A percentile compares a stretch with the other conserved stretches of the same genome.
phyloP scores from a whole-genome alignment of 2,329 filamentous ascomycete genomes.

The Sarocladiaceae sp. region DNA sequence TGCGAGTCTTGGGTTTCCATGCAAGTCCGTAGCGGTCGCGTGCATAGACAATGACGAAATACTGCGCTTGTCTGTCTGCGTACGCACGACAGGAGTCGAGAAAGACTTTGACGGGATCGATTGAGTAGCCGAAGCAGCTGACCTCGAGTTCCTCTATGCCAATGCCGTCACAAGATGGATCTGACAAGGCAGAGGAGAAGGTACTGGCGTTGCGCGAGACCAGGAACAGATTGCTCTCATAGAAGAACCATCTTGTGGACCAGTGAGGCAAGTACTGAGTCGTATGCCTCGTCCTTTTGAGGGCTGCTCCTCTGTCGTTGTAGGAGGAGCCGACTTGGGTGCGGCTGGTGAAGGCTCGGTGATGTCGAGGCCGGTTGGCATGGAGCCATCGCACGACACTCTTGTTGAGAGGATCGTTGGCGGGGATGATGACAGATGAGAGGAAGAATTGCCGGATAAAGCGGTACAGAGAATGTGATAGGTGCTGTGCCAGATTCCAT shows the following conservation, averaged over 20 bases:
- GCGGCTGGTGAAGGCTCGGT: constrained; percentile 37
- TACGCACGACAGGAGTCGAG: constrained; percentile 41
- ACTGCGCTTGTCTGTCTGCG: constrained; percentile 40
- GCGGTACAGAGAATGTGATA: constrained; percentile 31
- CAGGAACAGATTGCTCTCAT: constrained; percentile 37
- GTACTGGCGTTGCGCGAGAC: constrained; percentile 34
- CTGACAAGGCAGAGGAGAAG: constrained; percentile 27
- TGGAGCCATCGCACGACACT: constrained; percentile 40
- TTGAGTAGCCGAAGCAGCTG: constrained; percentile 45
- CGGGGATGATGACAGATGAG: constrained; percentile 36
- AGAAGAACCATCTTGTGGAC: constrained; percentile 42
- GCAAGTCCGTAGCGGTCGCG: constrained; percentile 38
- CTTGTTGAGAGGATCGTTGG: constrained; percentile 37
- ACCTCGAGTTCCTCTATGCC: constrained; percentile 40
- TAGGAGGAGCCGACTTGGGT: constrained; percentile 26
- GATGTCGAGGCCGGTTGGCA: constrained; percentile 29
- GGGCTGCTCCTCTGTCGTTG: constrained; percentile 29
- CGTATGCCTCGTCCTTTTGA: constrained; percentile 34
- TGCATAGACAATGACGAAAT: constrained; percentile 43
- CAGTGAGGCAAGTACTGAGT: constrained; percentile 40
- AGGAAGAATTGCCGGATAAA: constrained; percentile 37
- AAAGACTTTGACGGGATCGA: constrained; percentile 38
- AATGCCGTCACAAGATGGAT: constrained; percentile 38
- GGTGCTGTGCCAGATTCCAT: constrained; percentile 28
- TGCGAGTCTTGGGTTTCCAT: constrained; percentile 43